Evolutionary conservation across 176 grass and related monocot species (phyloP).

Genomic region (Puya raimondii): DNA sequence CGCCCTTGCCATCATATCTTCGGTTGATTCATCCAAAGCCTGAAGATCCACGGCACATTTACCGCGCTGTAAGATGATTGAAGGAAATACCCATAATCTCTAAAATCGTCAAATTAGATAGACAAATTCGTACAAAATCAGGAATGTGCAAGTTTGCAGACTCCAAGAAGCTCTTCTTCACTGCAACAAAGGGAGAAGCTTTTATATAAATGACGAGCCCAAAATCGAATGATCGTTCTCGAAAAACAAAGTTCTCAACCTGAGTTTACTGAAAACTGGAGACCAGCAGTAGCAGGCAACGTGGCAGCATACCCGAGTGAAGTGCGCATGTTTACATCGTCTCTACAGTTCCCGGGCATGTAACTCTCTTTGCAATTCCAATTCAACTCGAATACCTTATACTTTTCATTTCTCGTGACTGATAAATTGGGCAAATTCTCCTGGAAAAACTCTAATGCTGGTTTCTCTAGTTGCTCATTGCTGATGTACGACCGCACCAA

Average conservation of each 20-base stretch:
- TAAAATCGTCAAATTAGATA: conserved; percentile 6
- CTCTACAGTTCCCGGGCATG: conserved; percentile 25
- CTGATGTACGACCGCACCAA: conserved; percentile 39
- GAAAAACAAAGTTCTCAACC: conserved; percentile 28
- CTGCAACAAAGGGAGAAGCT: conserved; percentile 27
- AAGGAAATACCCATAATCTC: conserved; percentile 19
- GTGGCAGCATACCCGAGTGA: conserved; percentile 31
- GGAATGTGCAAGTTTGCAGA: conserved; percentile 19
- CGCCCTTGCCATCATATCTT: conserved; percentile 35
- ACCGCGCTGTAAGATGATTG: not conserved
- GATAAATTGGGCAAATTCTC: conserved; percentile 58
- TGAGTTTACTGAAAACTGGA: conserved; percentile 59
- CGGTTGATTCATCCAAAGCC: conserved; percentile 28
- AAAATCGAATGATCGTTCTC: conserved; percentile 3
- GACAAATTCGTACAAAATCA: conserved; percentile 59
- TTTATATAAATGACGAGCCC: not conserved
- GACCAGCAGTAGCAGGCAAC: conserved; percentile 28
- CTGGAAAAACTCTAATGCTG: conserved; percentile 59
- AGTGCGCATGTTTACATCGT: conserved; percentile 32
- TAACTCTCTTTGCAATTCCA: conserved; percentile 36
- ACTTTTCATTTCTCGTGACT: conserved; percentile 32
- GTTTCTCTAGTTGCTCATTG: conserved; percentile 51
- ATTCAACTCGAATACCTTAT: conserved; percentile 48
- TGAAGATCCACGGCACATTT: conserved; percentile 22
- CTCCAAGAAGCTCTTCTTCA: conserved; percentile 42